Evolutionary conservation across 1,284 basidiomycete genomes (phyloP).

Genomic region (Cutaneotrichosporon daszewskae): DNA sequence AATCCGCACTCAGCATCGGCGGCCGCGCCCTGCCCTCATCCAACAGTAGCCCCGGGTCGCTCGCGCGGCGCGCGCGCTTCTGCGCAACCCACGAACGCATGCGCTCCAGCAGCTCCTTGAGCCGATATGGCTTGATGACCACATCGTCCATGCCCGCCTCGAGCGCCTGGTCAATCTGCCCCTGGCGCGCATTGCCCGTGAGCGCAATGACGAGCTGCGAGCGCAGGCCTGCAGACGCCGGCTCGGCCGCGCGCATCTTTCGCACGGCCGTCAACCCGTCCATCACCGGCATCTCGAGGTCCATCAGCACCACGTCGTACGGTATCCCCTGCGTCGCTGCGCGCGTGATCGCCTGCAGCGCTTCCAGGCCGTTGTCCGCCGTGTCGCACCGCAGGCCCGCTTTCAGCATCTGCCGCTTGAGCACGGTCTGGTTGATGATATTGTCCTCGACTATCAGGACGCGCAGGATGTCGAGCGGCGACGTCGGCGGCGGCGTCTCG

Average conservation of each 20-base stretch:
- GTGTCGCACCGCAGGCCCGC: conserved; percentile 37
- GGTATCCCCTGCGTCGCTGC: not conserved
- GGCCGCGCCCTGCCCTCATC: no score
- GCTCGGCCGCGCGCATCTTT: conserved; percentile 33
- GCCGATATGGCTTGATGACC: conserved; percentile 26
- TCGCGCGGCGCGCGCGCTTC: not conserved
- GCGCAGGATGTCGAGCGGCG: conserved; percentile 26
- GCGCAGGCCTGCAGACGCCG: conserved; percentile 22
- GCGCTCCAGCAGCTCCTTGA: conserved; percentile 34
- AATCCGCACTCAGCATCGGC: no score
- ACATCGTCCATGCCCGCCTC: conserved; percentile 27
- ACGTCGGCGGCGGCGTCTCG: not conserved
- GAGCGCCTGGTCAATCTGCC: conserved; percentile 33
- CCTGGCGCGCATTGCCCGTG: conserved; percentile 40
- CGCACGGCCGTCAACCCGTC: conserved; percentile 41
- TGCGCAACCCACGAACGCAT: not conserved
- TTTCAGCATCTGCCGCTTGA: conserved; percentile 46
- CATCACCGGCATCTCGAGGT: conserved; percentile 41
- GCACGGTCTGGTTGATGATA: conserved; percentile 48
- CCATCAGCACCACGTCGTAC: conserved; percentile 26
- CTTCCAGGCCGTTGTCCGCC: conserved; percentile 48
- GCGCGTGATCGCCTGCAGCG: conserved; percentile 24
- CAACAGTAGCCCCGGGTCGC: no score
- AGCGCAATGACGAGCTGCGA: conserved; percentile 39
- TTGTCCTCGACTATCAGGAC: conserved; percentile 48